Conservation (phyloP, 2,329 filamentous ascomycete genomes). For the Fusarium equiseti region DNA sequence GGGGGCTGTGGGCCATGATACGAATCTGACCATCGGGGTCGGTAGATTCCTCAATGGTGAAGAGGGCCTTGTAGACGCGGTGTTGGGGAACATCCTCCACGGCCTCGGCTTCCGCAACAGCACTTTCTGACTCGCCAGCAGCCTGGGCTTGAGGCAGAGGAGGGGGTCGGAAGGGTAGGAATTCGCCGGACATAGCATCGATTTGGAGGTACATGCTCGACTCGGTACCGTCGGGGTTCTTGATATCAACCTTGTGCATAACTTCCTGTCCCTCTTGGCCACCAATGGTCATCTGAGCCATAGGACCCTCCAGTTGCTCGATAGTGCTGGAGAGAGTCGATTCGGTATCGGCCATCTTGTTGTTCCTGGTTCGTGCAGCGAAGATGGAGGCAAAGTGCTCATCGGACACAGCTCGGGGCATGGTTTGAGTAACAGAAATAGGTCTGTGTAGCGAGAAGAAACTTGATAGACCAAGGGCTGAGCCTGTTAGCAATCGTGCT, state of each 20-base stretch:
- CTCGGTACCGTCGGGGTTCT: constrained; percentile 67
- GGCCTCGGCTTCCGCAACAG: constrained; percentile 50
- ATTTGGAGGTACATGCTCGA: constrained; percentile 74
- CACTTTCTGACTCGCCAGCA: constrained; percentile 54
- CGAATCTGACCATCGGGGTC: constrained; percentile 70
- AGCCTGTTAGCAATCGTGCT: constrained; percentile 30
- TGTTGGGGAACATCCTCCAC: constrained; percentile 58
- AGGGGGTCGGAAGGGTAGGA: constrained; percentile 87
- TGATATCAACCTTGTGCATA: constrained; percentile 64
- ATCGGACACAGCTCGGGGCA: constrained; percentile 78
- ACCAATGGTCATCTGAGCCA: constrained; percentile 64
- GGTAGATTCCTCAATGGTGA: constrained; percentile 75
- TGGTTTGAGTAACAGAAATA: constrained; percentile 86
- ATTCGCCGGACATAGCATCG: constrained; percentile 75
- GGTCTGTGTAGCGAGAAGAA: constrained; percentile 98
- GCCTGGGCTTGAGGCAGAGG: constrained; percentile 76
- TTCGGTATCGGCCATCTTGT: constrained; percentile 71
- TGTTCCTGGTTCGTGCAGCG: constrained; percentile 63
- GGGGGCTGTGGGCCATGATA: constrained; percentile 71
- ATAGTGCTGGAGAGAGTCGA: constrained; percentile 73
- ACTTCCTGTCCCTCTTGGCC: constrained; percentile 60
- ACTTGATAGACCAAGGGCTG: constrained; percentile 87
- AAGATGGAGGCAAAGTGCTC: constrained; percentile 90
- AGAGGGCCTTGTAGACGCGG: constrained; percentile 72
- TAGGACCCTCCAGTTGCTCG: constrained; percentile 69